Conservation (phyloP, 1,284 basidiomycete species). For the Cystobasidiaceae sp. region DNA sequence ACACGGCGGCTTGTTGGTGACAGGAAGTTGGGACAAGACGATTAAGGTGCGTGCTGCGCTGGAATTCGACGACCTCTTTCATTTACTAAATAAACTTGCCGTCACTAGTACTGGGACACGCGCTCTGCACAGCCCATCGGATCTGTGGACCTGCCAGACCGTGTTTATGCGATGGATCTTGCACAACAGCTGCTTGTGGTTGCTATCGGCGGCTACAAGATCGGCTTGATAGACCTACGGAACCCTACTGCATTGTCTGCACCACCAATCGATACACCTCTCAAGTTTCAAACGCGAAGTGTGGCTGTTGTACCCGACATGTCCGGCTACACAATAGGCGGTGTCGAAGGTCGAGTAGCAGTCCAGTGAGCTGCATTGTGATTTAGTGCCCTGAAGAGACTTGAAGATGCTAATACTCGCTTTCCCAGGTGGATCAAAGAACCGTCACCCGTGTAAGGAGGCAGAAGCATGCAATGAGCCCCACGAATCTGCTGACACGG, state of each 20-base stretch:
- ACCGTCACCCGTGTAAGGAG: neutral
- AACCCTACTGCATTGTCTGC: slow-evolving; percentile 61
- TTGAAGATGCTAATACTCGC: neutral
- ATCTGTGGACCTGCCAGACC: slow-evolving; percentile 73
- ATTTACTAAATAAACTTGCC: too few species aligned
- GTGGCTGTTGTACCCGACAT: slow-evolving; percentile 75
- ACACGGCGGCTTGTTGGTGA: slow-evolving; percentile 66
- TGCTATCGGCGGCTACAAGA: slow-evolving; percentile 86
- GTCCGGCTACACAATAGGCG: slow-evolving; percentile 84
- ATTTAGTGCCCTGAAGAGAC: slow-evolving; percentile 41
- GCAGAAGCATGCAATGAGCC: neutral
- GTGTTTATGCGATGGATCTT: slow-evolving; percentile 82
- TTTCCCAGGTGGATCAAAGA: neutral
- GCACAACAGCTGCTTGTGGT: slow-evolving; percentile 83
- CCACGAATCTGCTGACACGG: slow-evolving; percentile 41
- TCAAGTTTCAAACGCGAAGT: slow-evolving; percentile 92
- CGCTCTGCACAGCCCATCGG: slow-evolving; percentile 67
- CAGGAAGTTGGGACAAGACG: slow-evolving; percentile 83
- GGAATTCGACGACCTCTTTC: slow-evolving; percentile 11
- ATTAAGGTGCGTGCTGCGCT: slow-evolving; percentile 14
- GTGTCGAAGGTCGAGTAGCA: slow-evolving; percentile 90
- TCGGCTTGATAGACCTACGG: slow-evolving; percentile 79
- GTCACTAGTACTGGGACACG: slow-evolving; percentile 94
- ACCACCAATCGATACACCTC: slow-evolving; percentile 61
- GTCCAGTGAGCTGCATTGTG: slow-evolving; percentile 67